Conservation (phyloP, 208 protist genomes). For the Acanthamoeba castellanii region DNA sequence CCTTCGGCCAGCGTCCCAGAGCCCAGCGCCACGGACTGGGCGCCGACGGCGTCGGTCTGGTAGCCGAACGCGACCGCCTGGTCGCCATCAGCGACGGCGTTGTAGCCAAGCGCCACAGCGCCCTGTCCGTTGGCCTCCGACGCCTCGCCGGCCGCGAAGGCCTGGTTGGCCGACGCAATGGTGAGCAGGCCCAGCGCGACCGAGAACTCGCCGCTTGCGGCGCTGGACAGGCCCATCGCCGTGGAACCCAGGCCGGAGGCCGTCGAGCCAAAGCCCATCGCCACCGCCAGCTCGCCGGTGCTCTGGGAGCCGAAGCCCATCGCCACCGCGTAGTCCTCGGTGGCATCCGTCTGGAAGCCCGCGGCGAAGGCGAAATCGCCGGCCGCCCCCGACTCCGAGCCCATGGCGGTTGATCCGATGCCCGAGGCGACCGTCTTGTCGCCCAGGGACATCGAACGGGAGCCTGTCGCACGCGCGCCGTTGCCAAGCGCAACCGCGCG, state of each 20-base stretch:
- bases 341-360: no score
- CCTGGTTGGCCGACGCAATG: no score
- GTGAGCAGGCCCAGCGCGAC: no score
- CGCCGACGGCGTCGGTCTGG: no score
- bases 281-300: not conserved
- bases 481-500: not conserved
- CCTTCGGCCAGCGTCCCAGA: no score
- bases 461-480: not conserved
- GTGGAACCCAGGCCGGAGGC: not conserved
- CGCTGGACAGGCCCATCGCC: not conserved
- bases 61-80: not conserved
- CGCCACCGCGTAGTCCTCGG: not conserved
- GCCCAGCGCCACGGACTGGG: not conserved
- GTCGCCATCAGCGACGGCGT: no score
- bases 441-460: not conserved
- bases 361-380: no score
- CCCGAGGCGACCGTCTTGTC: not conserved
- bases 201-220: not conserved
- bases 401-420: no score
- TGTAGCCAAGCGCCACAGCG: no score
- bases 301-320: not conserved
- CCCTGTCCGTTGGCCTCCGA: no score
- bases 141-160: no score
- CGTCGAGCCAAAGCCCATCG: not conserved
- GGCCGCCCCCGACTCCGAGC: no score